Conservation (phyloP, 306 rosid genomes). For the Fragaria vesca region DNA sequence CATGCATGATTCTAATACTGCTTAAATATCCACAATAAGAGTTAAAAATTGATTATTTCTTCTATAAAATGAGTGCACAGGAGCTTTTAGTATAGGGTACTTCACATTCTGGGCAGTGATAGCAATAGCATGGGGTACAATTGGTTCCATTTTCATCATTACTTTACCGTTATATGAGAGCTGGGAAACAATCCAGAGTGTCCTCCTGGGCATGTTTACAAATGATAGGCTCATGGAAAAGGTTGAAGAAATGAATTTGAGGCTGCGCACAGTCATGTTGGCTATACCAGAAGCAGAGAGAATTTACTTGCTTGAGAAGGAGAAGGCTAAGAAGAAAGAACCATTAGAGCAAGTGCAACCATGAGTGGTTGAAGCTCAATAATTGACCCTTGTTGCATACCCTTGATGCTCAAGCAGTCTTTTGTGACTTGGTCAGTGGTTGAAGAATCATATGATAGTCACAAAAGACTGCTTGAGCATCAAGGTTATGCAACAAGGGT, state of each 20-base stretch:
- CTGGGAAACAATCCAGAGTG: constrained; percentile 61
- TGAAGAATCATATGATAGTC: neutral
- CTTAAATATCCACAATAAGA: neutral
- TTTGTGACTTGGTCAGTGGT: neutral
- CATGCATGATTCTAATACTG: neutral
- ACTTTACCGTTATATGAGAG: constrained; percentile 69
- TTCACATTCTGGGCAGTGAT: constrained; percentile 85
- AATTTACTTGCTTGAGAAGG: constrained; percentile 67
- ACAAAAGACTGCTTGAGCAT: neutral
- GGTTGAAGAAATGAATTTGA: constrained; percentile 69
- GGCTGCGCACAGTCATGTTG: constrained; percentile 57
- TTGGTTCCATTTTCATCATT: constrained; percentile 76
- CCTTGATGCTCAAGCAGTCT: too few relatives aligned
- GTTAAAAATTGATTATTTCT: neutral
- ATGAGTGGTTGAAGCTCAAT: neutral
- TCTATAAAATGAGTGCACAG: constrained; percentile 42
- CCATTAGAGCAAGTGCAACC: constrained; percentile 17
- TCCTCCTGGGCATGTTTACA: constrained; percentile 67
- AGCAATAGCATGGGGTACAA: constrained; percentile 86
- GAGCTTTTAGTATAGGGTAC: constrained; percentile 66
- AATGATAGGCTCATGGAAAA: constrained; percentile 71
- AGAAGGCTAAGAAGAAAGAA: constrained; percentile 50
- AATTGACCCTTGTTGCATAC: too few relatives aligned
- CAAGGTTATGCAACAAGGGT: neutral
- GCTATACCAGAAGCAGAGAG: constrained; percentile 78